A percentile compares a stretch with the other conserved stretches of the same genome.
Evolutionary conservation across 306 rosid genomes (phyloP).

Genomic region (Morella rubra): DNA sequence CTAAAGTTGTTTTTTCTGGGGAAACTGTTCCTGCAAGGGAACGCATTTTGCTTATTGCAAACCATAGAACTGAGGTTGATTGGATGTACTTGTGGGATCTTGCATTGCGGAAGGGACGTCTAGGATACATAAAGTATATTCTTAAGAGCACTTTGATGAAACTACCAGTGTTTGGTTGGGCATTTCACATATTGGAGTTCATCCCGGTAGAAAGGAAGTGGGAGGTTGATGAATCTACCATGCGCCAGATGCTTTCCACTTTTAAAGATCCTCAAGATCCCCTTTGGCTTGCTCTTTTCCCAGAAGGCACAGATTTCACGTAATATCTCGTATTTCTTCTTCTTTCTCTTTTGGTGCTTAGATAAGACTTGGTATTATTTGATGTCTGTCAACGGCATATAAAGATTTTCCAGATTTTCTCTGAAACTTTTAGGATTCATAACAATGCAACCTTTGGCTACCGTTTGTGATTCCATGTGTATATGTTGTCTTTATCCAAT

Average conservation of each 20-base stretch:
- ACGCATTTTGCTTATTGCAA: slow-evolving; percentile 62
- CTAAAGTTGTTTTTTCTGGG: slow-evolving; percentile 71
- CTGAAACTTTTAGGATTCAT: slow-evolving; percentile 2
- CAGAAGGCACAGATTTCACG: slow-evolving; percentile 90
- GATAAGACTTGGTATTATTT: slow-evolving; percentile 1
- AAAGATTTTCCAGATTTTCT: neutral
- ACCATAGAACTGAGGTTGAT: slow-evolving; percentile 85
- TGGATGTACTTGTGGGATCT: slow-evolving; percentile 94
- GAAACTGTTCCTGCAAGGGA: slow-evolving; percentile 54
- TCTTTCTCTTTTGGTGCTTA: neutral
- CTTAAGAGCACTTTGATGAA: slow-evolving; percentile 80
- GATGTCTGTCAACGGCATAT: neutral
- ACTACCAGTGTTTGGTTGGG: slow-evolving; percentile 82
- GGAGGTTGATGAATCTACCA: slow-evolving; percentile 59
- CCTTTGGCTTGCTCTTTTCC: slow-evolving; percentile 89
- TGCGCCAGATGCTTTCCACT: slow-evolving; percentile 70
- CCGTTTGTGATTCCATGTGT: neutral
- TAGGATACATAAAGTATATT: slow-evolving; percentile 66
- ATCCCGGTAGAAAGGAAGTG: slow-evolving; percentile 78
- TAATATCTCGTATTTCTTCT: slow-evolving; percentile 34
- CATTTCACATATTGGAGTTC: slow-evolving; percentile 78
- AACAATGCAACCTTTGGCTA: neutral
- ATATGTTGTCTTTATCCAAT: neutral
- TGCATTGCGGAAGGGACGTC: slow-evolving; percentile 69
- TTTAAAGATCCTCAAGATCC: slow-evolving; percentile 63